Conservation (phyloP, 208 protist genomes). For the Leishmania gerbilli region DNA sequence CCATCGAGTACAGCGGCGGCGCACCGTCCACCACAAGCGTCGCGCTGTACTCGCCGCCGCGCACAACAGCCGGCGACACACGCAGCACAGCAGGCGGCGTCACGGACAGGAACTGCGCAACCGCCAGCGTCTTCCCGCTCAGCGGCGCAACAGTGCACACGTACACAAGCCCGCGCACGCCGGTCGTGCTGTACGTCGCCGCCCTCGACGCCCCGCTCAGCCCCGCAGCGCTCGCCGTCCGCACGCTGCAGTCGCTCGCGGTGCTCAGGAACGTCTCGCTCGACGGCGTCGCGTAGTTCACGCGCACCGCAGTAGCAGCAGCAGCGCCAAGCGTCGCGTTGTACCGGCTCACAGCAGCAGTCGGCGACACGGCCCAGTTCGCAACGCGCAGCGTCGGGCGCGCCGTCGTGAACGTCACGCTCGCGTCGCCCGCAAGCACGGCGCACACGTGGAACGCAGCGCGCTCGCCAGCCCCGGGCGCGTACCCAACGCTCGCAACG, state of each 20-base stretch:
- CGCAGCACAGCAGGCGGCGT: constrained; percentile 39
- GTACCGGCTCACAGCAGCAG: constrained; percentile 42
- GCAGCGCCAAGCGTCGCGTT: constrained; percentile 26
- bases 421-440: constrained; percentile 22
- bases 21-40: constrained; percentile 37
- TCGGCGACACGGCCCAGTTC: constrained; percentile 43
- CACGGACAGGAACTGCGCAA: constrained; percentile 54
- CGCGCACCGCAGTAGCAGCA: constrained; percentile 19
- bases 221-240: constrained; percentile 19
- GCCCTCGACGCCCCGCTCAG: constrained; percentile 2
- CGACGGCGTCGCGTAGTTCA: constrained; percentile 55
- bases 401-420: constrained; percentile 56
- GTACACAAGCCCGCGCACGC: constrained; percentile 44
- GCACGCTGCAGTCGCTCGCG: constrained; percentile 28
- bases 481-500: constrained; percentile 41
- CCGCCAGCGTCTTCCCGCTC: constrained; percentile 12
- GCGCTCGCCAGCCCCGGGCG: constrained; percentile 36
- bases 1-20: constrained; percentile 60
- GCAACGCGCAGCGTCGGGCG: constrained; percentile 47
- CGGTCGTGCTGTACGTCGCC: constrained; percentile 13
- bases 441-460: constrained; percentile 67
- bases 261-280: constrained; percentile 49
- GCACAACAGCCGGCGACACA: constrained; percentile 49
- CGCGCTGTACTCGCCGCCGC: constrained; percentile 41
- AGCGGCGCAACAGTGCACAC: constrained; percentile 48